phyloP scores from a whole-genome alignment of 495 filamentous ascomycete species.

The Hypoxylon subgilvum region DNA sequence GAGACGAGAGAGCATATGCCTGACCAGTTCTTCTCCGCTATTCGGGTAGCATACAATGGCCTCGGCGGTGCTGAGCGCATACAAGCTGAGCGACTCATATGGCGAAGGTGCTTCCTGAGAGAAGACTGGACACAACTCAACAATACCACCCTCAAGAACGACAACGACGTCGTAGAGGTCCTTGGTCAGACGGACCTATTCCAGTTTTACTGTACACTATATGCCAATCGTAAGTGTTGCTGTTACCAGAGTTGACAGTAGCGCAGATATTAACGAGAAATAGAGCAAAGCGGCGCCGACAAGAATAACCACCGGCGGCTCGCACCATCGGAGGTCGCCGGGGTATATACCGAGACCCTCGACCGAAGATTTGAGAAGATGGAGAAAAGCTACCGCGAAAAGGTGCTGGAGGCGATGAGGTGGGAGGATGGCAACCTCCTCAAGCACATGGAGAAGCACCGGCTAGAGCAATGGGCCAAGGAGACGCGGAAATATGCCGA shows the following conservation, averaged over 20 bases:
- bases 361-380: slow-evolving; percentile 59
- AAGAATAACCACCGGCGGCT: slow-evolving; percentile 35
- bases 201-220: slow-evolving; percentile 53
- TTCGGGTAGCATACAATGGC: slow-evolving; percentile 67
- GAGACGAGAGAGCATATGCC: slow-evolving; percentile 47
- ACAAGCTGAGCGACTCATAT: slow-evolving; percentile 72
- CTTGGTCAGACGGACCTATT: slow-evolving; percentile 59
- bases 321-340: slow-evolving; percentile 58
- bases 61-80: slow-evolving; percentile 59
- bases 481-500: slow-evolving; percentile 52
- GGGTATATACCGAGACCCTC: slow-evolving; percentile 58
- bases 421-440: slow-evolving; percentile 61
- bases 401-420: slow-evolving; percentile 59
- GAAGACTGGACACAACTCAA: slow-evolving; percentile 76
- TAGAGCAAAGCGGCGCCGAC: slow-evolving; percentile 31
- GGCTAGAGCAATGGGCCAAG: slow-evolving; percentile 67
- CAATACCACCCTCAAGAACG: slow-evolving; percentile 59
- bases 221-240: slow-evolving; percentile 51
- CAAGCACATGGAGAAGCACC: slow-evolving; percentile 61
- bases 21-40: slow-evolving; percentile 72
- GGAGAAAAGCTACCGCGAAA: slow-evolving; percentile 56
- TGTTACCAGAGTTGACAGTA: neutral
- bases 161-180: slow-evolving; percentile 51
- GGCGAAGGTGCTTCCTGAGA: slow-evolving; percentile 78
- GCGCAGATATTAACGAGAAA: slow-evolving; percentile 19